Evolutionary conservation across 495 filamentous ascomycete species (phyloP).

Genomic region (Neurospora sp.): DNA sequence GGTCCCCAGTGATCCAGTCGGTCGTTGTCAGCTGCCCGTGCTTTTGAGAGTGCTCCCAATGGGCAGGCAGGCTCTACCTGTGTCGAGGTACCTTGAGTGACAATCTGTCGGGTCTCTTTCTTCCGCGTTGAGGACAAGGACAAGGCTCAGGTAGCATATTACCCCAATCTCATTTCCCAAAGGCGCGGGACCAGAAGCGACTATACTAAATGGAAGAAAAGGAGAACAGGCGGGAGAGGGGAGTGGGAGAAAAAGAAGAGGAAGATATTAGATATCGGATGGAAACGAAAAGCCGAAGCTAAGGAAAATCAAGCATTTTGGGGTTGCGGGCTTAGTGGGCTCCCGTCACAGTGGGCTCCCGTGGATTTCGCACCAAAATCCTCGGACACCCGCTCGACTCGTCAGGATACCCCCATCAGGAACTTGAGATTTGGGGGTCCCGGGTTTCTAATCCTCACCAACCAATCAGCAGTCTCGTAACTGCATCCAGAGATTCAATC

Average conservation of each 20-base stretch:
- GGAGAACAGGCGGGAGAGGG: not conserved
- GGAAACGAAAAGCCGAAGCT: not conserved
- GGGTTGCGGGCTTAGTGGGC: not conserved
- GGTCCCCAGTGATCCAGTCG: too few relatives aligned
- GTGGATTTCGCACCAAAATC: not conserved
- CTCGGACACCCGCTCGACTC: not conserved
- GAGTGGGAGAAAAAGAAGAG: not conserved
- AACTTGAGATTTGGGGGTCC: not conserved
- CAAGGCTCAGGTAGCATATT: not conserved
- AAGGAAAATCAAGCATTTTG: not conserved
- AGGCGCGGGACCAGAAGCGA: not conserved
- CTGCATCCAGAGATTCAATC: not conserved
- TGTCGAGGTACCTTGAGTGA: not conserved
- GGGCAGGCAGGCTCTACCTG: not conserved
- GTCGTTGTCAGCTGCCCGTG: not conserved
- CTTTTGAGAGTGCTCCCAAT: not conserved
- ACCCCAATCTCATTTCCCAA: not conserved
- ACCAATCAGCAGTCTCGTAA: not conserved
- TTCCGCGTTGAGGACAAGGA: not conserved
- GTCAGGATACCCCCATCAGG: not conserved
- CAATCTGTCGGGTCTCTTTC: not conserved
- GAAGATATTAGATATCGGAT: not conserved
- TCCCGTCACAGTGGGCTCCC: not conserved
- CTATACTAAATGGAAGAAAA: not conserved
- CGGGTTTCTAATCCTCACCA: not conserved